Evolutionary conservation across 768 basidiomycete species (phyloP).

Genomic region (Melanogaster broomeanus): DNA sequence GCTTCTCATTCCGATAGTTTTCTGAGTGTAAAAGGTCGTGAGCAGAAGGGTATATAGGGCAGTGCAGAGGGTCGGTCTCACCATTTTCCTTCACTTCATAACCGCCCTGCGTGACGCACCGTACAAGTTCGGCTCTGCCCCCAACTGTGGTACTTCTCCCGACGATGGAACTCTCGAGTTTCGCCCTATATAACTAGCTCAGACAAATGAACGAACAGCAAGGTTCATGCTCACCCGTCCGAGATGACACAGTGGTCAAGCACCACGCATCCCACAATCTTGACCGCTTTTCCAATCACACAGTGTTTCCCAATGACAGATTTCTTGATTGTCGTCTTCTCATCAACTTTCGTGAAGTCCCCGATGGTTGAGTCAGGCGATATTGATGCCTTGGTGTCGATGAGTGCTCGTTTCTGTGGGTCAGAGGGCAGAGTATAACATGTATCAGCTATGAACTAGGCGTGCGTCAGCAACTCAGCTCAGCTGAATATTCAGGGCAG

Average conservation of each 20-base stretch:
- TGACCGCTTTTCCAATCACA: slow-evolving; percentile 78
- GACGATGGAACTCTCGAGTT: slow-evolving; percentile 74
- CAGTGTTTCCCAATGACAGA: slow-evolving; percentile 83
- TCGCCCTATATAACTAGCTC: slow-evolving; percentile 49
- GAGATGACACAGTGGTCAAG: slow-evolving; percentile 88
- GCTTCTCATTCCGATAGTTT: slow-evolving; percentile 53
- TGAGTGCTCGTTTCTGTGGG: slow-evolving; percentile 62
- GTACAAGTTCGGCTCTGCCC: slow-evolving; percentile 62
- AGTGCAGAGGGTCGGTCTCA: slow-evolving; percentile 29
- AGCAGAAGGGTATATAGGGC: not conserved
- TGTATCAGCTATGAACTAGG: slow-evolving; percentile 49
- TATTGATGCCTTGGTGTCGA: slow-evolving; percentile 82
- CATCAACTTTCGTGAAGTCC: slow-evolving; percentile 78
- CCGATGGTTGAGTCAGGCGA: slow-evolving; percentile 83
- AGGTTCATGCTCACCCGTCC: slow-evolving; percentile 60
- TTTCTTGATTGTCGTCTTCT: slow-evolving; percentile 78
- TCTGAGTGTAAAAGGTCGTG: slow-evolving; percentile 37
- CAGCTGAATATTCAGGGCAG: slow-evolving; percentile 3
- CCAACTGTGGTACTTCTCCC: slow-evolving; percentile 77
- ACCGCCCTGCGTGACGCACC: slow-evolving; percentile 75
- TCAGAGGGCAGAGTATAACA: slow-evolving; percentile 60
- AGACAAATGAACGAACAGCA: not conserved
- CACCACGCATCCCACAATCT: slow-evolving; percentile 78
- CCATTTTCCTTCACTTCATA: slow-evolving; percentile 71
- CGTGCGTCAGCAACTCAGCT: slow-evolving; percentile 16